Conservation (phyloP, 257 asterid genomes). For the Solanum medicagineum region DNA sequence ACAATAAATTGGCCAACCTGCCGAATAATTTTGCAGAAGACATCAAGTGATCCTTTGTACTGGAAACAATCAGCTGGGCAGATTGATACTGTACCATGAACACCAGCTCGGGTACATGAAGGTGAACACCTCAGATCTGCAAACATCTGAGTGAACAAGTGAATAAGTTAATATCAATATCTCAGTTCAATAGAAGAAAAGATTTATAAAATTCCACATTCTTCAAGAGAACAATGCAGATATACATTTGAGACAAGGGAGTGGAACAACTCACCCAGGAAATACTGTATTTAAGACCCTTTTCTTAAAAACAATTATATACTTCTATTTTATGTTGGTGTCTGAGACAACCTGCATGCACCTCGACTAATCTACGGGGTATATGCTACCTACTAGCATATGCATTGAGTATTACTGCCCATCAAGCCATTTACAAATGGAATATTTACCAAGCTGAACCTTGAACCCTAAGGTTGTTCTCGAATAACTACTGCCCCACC, state of each 20-base stretch:
- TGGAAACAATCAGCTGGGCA: constrained; percentile 97
- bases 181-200: background rate
- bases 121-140: constrained; percentile 97
- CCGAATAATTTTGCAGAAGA: constrained; percentile 72
- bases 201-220: background rate
- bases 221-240: background rate
- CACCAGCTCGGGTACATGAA: constrained; percentile 92
- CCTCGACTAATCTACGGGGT: background rate
- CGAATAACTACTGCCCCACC: background rate
- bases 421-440: background rate
- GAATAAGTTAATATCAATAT: background rate
- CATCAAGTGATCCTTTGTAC: constrained; percentile 87
- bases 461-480: background rate
- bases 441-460: background rate
- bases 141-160: constrained; percentile 51
- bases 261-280: background rate
- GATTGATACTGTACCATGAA: constrained; percentile 78
- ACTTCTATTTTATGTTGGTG: background rate
- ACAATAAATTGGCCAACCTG: constrained; percentile 43
- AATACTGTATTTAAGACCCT: background rate
- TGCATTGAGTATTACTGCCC: background rate
- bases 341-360: background rate
- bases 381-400: background rate
- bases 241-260: background rate
- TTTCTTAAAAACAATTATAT: background rate